Evolutionary conservation across 2,329 filamentous ascomycete species (phyloP).

Genomic region (Pyricularia grisea): DNA sequence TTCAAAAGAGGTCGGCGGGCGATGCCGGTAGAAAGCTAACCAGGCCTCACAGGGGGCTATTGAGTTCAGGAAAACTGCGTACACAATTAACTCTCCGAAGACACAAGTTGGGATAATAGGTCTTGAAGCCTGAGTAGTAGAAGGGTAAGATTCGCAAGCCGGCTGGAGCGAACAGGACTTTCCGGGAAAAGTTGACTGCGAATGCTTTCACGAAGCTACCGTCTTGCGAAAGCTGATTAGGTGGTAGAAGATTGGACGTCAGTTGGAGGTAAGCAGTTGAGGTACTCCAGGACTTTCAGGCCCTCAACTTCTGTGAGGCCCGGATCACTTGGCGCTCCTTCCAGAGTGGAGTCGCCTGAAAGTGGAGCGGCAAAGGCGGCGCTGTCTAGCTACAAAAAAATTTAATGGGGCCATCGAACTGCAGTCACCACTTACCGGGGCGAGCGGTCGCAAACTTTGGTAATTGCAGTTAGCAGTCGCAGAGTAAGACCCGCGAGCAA

Average conservation of each 20-base stretch:
- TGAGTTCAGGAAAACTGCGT: not conserved
- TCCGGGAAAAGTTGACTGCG: not conserved
- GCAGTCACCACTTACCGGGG: not conserved
- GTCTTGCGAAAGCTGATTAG: too few relatives aligned
- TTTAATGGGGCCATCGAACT: not conserved
- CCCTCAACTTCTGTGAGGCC: not conserved
- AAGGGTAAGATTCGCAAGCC: not conserved
- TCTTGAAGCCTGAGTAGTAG: not conserved
- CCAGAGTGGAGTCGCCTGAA: not conserved
- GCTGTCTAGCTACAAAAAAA: not conserved
- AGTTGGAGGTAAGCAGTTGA: not conserved
- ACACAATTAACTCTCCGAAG: not conserved
- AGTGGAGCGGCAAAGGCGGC: not conserved
- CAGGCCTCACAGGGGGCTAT: not conserved
- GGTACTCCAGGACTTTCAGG: not conserved
- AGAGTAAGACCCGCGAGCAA: not conserved
- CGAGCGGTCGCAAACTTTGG: not conserved
- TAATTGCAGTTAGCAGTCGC: not conserved
- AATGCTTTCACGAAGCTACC: not conserved
- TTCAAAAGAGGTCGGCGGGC: not conserved
- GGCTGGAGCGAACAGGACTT: not conserved
- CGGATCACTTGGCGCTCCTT: not conserved
- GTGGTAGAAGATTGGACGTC: not conserved
- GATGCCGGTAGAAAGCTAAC: not conserved
- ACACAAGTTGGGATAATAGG: not conserved